Evolutionary conservation across 1,284 basidiomycete species (phyloP).

Genomic region (Cryptococcus sp.): DNA sequence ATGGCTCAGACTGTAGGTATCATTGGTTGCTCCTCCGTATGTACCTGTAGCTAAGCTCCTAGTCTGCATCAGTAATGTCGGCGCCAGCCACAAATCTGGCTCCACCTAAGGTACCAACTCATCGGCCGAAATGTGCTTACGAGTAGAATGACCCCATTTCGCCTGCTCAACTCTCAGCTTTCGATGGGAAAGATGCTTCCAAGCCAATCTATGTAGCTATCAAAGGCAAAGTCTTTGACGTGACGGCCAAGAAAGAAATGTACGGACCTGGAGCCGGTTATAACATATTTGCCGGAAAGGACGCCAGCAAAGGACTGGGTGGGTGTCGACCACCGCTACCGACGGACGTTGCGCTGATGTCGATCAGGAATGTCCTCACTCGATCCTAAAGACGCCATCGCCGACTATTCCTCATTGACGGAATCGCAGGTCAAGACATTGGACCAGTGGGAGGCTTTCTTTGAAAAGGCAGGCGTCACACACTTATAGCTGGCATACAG

Average conservation of each 20-base stretch:
- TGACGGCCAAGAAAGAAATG: constrained; percentile 46
- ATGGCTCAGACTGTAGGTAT: constrained; percentile 25
- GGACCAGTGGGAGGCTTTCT: constrained; percentile 85
- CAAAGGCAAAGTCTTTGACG: constrained; percentile 49
- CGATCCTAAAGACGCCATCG: constrained; percentile 77
- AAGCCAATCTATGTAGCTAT: constrained; percentile 49
- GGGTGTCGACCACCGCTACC: constrained; percentile 37
- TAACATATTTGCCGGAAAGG: constrained; percentile 71
- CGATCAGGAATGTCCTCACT: constrained; percentile 64
- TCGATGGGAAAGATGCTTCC: constrained; percentile 40
- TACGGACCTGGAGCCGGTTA: constrained; percentile 49
- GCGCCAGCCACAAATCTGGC: constrained; percentile 39
- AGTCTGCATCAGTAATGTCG: constrained; percentile 46
- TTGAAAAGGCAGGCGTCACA: constrained; percentile 51
- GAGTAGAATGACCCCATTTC: constrained; percentile 44
- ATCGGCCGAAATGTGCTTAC: not conserved
- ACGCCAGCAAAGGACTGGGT: constrained; percentile 79
- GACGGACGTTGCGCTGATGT: not conserved
- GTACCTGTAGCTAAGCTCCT: no score
- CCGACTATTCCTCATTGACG: constrained; percentile 76
- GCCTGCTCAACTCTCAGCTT: constrained; percentile 31
- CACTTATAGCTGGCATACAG: not conserved
- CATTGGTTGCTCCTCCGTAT: not conserved
- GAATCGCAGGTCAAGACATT: constrained; percentile 76
- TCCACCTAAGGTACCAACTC: constrained; percentile 39